phyloP scores from a whole-genome alignment of 2,329 filamentous ascomycete species.

The Exophiala sp. region DNA sequence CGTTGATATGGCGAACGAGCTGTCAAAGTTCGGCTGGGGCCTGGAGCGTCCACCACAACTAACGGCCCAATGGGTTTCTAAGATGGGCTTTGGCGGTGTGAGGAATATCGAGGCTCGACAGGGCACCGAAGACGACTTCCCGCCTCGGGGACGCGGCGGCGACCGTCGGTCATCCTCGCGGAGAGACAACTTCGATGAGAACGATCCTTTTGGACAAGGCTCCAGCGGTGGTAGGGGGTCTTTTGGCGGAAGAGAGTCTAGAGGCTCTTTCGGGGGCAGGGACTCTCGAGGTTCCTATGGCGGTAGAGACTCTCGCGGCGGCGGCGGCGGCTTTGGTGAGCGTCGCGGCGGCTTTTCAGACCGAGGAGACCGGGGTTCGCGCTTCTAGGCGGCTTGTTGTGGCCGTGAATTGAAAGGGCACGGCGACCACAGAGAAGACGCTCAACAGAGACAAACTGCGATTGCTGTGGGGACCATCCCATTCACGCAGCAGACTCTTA shows the following conservation, averaged over 20 bases:
- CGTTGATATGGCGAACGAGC: conserved; percentile 44
- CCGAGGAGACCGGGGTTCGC: background rate
- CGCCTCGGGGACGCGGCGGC: conserved; percentile 1
- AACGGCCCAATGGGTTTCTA: conserved; percentile 25
- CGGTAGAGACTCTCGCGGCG: background rate
- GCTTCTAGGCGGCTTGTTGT: background rate
- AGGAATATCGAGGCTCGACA: conserved; percentile 27
- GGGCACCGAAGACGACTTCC: background rate
- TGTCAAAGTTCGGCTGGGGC: conserved; percentile 47
- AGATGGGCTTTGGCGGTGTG: conserved; percentile 31
- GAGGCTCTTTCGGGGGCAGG: conserved; percentile 1
- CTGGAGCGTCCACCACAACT: conserved; percentile 41
- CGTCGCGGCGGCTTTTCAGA: background rate
- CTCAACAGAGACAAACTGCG: background rate
- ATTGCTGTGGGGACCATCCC: too few relatives aligned
- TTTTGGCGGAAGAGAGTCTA: background rate
- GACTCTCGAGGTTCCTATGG: background rate
- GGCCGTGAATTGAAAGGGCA: too few relatives aligned
- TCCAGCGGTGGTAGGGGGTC: background rate
- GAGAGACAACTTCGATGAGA: conserved; percentile 2
- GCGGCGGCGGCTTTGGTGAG: conserved; percentile 7
- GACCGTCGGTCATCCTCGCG: background rate
- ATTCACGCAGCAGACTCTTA: too few relatives aligned
- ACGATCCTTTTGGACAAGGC: conserved; percentile 13
- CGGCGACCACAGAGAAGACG: background rate